These are phyloP conservation scores for Dendryphion nanum DNA, from an alignment of 2,329 filamentous ascomycete genomes.

Conservation along the genomic window DNA sequence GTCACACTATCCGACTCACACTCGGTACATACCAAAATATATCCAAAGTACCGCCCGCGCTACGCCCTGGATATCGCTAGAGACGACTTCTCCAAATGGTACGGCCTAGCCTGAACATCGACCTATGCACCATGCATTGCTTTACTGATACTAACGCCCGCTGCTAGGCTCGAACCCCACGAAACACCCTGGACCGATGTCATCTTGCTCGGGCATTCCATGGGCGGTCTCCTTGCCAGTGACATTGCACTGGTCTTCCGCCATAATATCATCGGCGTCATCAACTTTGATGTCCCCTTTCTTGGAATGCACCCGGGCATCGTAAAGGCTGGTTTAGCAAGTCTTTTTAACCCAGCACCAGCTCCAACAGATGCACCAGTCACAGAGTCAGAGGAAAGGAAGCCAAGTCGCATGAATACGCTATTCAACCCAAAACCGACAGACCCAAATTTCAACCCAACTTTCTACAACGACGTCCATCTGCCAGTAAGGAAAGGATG, in stretches of 20 bases:
- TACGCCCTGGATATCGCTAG: constrained; percentile 69
- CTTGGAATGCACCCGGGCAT: constrained; percentile 87
- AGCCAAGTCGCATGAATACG: constrained; percentile 33
- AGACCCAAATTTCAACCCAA: constrained; percentile 70
- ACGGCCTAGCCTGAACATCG: constrained; percentile 25
- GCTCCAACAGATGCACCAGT: constrained; percentile 23
- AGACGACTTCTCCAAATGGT: constrained; percentile 81
- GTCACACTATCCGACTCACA: constrained; percentile 68
- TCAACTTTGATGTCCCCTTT: constrained; percentile 84
- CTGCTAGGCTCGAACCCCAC: constrained; percentile 68
- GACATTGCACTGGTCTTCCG: constrained; percentile 74
- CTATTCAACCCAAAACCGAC: constrained; percentile 37
- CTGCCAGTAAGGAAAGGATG: constrained; percentile 69
- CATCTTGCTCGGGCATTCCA: constrained; percentile 81
- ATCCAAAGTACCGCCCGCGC: constrained; percentile 76
- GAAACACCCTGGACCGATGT: constrained; percentile 73
- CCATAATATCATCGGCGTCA: constrained; percentile 74
- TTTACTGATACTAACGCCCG: constrained; percentile 10
- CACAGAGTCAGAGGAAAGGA: constrained; percentile 14
- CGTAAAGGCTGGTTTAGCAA: constrained; percentile 75
- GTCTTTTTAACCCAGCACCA: constrained; percentile 62
- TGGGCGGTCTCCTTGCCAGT: constrained; percentile 80
- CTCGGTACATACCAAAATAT: constrained; percentile 82
- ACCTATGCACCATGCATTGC: no score
- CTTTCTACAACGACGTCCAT: constrained; percentile 71